phyloP scores from a whole-genome alignment of 2,329 filamentous ascomycete species.

The Phyllosticta paracitricarpa region DNA sequence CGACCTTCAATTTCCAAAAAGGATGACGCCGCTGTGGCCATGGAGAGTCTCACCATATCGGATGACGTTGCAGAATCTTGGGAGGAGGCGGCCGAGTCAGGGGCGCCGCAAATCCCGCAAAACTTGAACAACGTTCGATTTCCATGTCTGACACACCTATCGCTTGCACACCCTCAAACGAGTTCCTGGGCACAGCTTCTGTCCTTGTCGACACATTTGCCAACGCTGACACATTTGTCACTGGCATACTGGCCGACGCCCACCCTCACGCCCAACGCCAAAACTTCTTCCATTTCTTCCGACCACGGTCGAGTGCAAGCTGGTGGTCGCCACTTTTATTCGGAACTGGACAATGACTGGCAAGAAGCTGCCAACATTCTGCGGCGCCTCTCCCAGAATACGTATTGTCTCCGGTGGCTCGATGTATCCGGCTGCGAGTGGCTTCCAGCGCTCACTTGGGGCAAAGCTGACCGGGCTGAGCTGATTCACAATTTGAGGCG shows the following conservation, averaged over 20 bases:
- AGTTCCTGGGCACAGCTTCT: constrained; percentile 49
- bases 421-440: constrained; percentile 53
- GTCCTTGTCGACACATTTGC: constrained; percentile 40
- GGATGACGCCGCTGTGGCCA: constrained; percentile 10
- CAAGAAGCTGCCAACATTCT: constrained; percentile 47
- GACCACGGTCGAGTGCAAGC: constrained; percentile 35
- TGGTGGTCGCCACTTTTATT: constrained; percentile 44
- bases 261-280: constrained; percentile 45
- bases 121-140: constrained; percentile 29
- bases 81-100: constrained; percentile 26
- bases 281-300: constrained; percentile 34
- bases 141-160: constrained; percentile 46
- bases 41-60: constrained; percentile 14
- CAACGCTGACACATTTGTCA: constrained; percentile 52
- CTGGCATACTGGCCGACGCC: constrained; percentile 53
- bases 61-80: constrained; percentile 33
- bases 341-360: constrained; percentile 44
- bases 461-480: background rate
- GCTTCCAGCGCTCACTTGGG: constrained; percentile 42
- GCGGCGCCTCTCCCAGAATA: constrained; percentile 43
- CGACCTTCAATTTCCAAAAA: constrained; percentile 7
- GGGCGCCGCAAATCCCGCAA: constrained; percentile 9
- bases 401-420: constrained; percentile 51
- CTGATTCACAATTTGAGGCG: background rate
- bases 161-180: constrained; percentile 42